Conservation (phyloP, 2,329 filamentous ascomycete genomes). For the Bertia moriformis region DNA sequence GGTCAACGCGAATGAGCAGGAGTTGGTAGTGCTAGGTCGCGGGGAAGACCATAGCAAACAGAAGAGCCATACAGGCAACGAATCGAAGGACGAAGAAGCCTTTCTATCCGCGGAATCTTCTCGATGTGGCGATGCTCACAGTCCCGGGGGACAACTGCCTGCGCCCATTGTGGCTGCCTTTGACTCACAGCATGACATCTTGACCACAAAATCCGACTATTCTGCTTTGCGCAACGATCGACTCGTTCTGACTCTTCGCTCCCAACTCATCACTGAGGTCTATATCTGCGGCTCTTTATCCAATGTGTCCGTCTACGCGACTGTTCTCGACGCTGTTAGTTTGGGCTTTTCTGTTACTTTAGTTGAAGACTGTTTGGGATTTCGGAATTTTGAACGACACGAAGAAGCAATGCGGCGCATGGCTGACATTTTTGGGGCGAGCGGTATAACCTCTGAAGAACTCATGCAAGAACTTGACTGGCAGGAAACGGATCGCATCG, state of each 20-base stretch:
- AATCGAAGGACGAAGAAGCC: background rate
- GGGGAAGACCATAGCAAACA: background rate
- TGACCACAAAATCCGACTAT: background rate
- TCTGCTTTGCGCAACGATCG: background rate
- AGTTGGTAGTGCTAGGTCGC: background rate
- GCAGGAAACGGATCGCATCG: constrained; percentile 4
- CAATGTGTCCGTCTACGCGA: constrained; percentile 51
- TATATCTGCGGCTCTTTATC: constrained; percentile 51
- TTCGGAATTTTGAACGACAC: constrained; percentile 37
- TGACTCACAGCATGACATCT: background rate
- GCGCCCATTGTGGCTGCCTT: background rate
- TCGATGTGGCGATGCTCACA: background rate
- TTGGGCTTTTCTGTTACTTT: constrained; percentile 51
- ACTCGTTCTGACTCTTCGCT: constrained; percentile 14
- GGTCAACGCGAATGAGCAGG: background rate
- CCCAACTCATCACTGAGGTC: constrained; percentile 34
- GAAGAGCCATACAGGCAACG: background rate
- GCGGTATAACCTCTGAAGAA: constrained; percentile 5
- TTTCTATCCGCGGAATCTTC: background rate
- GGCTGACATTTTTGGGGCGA: constrained; percentile 38
- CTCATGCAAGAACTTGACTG: constrained; percentile 6
- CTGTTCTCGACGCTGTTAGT: constrained; percentile 49
- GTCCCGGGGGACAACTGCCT: background rate
- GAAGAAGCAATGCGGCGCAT: constrained; percentile 45
- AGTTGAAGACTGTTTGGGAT: constrained; percentile 50